phyloP scores from a whole-genome alignment of 1,284 basidiomycete genomes.

The Ganoderma leucocontextum region DNA sequence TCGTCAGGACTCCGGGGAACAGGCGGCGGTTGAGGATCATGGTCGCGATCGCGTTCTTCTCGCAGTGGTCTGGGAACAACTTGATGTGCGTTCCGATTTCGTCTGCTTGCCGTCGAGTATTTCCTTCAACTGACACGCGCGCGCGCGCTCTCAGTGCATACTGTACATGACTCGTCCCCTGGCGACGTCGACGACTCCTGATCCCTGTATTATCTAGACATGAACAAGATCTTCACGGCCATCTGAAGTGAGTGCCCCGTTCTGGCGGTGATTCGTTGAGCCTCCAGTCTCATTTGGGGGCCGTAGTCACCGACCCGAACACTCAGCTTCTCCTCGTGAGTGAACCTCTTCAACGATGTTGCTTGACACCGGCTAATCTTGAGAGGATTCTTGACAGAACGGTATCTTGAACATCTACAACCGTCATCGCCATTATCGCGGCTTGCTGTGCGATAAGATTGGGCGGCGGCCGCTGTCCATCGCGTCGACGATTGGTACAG shows the following conservation, averaged over 20 bases:
- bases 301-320: slow-evolving; percentile 55
- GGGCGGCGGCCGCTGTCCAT: slow-evolving; percentile 66
- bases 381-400: slow-evolving; percentile 43
- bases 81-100: slow-evolving; percentile 49
- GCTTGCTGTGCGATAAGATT: slow-evolving; percentile 56
- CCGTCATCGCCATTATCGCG: slow-evolving; percentile 53
- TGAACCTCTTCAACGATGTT: slow-evolving; percentile 1
- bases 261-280: background rate
- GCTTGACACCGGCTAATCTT: background rate
- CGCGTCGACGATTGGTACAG: slow-evolving; percentile 50
- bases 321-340: slow-evolving; percentile 56
- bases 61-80: slow-evolving; percentile 73
- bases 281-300: background rate
- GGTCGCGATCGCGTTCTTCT: slow-evolving; percentile 67
- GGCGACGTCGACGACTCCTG: background rate
- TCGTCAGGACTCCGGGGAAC: slow-evolving; percentile 63
- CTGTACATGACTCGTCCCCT: slow-evolving; percentile 32
- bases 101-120: no score
- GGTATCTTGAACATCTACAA: slow-evolving; percentile 64
- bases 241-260: slow-evolving; percentile 48
- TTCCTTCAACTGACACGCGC: background rate
- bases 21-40: slow-evolving; percentile 61
- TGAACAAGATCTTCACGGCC: slow-evolving; percentile 59
- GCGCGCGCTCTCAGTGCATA: slow-evolving; percentile 35
- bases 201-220: slow-evolving; percentile 38